These are phyloP conservation scores for Melastoma malabathricum DNA, from an alignment of 345 rosid genomes.

Conservation along the genomic window DNA sequence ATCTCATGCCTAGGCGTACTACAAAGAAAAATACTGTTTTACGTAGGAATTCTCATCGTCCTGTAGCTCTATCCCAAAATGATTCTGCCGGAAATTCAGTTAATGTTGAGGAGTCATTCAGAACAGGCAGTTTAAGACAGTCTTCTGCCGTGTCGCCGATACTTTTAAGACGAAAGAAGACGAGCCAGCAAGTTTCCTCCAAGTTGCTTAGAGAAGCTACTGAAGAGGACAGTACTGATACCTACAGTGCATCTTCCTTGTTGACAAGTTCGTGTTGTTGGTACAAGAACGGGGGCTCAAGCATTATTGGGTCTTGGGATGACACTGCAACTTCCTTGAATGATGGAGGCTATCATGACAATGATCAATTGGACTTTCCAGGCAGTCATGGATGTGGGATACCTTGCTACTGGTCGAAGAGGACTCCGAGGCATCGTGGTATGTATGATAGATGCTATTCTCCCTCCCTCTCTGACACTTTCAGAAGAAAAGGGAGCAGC, in stretches of 20 bases:
- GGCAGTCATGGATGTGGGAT: conserved; percentile 89
- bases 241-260: conserved; percentile 77
- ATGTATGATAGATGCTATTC: conserved; percentile 68
- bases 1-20: conserved; percentile 36
- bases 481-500: conserved; percentile 79
- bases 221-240: conserved; percentile 65
- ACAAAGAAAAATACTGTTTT: conserved; percentile 22
- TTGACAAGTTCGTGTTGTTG: conserved; percentile 70
- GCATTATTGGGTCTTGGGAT: conserved; percentile 81
- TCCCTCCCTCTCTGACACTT: conserved; percentile 80
- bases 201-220: conserved; percentile 32
- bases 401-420: conserved; percentile 88
- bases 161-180: conserved; percentile 46
- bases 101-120: conserved; percentile 48
- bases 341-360: conserved; percentile 64
- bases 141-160: conserved; percentile 49
- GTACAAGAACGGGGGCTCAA: conserved; percentile 43
- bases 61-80: conserved; percentile 31
- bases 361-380: conserved; percentile 67
- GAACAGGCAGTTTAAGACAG: conserved; percentile 47
- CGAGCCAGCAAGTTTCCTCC: conserved; percentile 47
- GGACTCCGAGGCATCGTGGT: conserved; percentile 61
- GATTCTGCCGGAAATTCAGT: conserved; percentile 48
- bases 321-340: conserved; percentile 69
- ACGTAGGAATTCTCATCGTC: conserved; percentile 18